Base-by-base conservation (phyloP, 1,139 yeast species). In the Debaryomyces sp. region DNA sequence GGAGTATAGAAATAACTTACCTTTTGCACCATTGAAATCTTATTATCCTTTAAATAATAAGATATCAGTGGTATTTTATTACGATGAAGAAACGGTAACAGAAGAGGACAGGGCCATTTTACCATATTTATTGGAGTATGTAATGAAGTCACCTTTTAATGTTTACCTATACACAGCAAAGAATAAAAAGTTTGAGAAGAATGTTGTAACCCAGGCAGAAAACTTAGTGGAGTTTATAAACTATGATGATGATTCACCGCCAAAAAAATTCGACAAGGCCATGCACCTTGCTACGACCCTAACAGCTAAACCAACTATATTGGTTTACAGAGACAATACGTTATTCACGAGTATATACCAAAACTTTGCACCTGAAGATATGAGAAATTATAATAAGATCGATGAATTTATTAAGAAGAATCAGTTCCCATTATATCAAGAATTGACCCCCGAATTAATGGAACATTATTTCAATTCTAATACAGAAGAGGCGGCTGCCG, bases 91-190 rank as follows among this genome's bases (percentile, higher is more conserved):
- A 10, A 75, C 81, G 0, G 70, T 70, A 2, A 74, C 81, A 1
- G 71, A 73, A 2, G 94, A 87, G 60, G 94, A 87, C 63, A 75
- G 75, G 54, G 78, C 78, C 26, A 67, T 86, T 6, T 68, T 87
- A 50, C 84, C 86, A 2, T 78, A 84, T 57, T 58, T 87, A 45
- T 66, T 84, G 40, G 85, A 84, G 47, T 81, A 81, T 13, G 68
- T 85, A 21, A 78, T 86, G 49, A 71, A 78, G 44, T 67, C 84
- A 6, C 84, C 86, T 1, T 71, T 75, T 51, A 79, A 85, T 55
- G 72, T 84, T 12, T 73, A 76, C 54, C 62, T 87, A 12, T 82
- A 73, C 61, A 78, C 77, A 38, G 76, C 84, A 1, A 73, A 76
- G 29, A 82, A 82, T 54, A 62, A 66, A 6, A 71, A 70, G 39